Conservation (phyloP, 2,329 filamentous ascomycete species). For the Aspergillus sclerotialis region DNA sequence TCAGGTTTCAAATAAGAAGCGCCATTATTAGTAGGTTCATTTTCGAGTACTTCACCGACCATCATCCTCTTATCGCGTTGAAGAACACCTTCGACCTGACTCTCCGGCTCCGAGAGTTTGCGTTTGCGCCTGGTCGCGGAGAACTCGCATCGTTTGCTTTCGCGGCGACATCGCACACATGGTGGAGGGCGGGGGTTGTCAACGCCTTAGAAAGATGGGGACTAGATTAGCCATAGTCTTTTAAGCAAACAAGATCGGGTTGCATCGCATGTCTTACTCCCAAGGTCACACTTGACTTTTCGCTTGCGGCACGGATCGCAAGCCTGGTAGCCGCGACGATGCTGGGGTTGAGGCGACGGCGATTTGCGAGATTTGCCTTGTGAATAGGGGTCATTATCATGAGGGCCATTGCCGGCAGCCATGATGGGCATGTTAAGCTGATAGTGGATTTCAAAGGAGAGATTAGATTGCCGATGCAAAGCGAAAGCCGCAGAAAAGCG, state of each 20-base stretch:
- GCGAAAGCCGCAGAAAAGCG: slow-evolving; percentile 30
- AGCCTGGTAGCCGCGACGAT: slow-evolving; percentile 43
- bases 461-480: slow-evolving; percentile 33
- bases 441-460: slow-evolving; percentile 11
- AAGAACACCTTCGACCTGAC: slow-evolving; percentile 34
- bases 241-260: slow-evolving; percentile 1
- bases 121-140: slow-evolving; percentile 89
- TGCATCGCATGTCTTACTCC: slow-evolving; percentile 29
- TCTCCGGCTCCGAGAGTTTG: slow-evolving; percentile 53
- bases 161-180: slow-evolving; percentile 85
- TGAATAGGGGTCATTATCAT: slow-evolving; percentile 11
- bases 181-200: slow-evolving; percentile 92
- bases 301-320: slow-evolving; percentile 44
- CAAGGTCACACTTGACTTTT: slow-evolving; percentile 44
- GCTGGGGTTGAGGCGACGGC: slow-evolving; percentile 28
- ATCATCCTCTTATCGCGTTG: slow-evolving; percentile 47
- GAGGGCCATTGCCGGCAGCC: slow-evolving; percentile 10
- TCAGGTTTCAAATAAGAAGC: slow-evolving; percentile 21
- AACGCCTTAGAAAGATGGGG: slow-evolving; percentile 51
- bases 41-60: slow-evolving; percentile 36
- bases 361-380: slow-evolving; percentile 18
- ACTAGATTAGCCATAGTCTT: slow-evolving; percentile 13
- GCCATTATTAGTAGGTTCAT: slow-evolving; percentile 17
- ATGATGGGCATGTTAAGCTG: slow-evolving; percentile 14
- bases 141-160: slow-evolving; percentile 97